Evolutionary conservation across 1,284 basidiomycete species (phyloP).

Genomic region (Moesziomyces globuligerus): DNA sequence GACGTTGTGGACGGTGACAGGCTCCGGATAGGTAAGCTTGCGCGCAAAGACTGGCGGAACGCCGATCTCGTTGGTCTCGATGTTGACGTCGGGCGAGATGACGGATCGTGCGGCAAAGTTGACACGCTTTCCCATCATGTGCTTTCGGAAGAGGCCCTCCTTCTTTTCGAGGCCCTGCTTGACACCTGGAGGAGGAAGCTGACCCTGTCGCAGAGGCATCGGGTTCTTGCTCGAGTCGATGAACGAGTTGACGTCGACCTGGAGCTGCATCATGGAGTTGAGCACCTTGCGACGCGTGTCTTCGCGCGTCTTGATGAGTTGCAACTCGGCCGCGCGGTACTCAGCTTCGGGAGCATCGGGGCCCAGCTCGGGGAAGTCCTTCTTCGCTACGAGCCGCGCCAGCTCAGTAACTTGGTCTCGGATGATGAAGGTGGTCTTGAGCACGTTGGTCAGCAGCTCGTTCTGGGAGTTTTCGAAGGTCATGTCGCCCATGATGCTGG

Average conservation of each 20-base stretch:
- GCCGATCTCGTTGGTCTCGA: conserved; percentile 98
- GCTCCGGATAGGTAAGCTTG: conserved; percentile 97
- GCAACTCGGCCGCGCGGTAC: conserved; percentile 69
- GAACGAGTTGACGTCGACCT: conserved; percentile 95
- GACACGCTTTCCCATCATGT: conserved; percentile 99
- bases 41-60: conserved; percentile 97
- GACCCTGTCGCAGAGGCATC: conserved; percentile 82
- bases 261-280: conserved; percentile 86
- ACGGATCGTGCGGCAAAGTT: conserved; percentile 99
- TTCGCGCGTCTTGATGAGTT: conserved; percentile 69
- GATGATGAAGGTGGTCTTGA: conserved; percentile 75
- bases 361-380: conserved; percentile 65
- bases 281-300: conserved; percentile 76
- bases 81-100: conserved; percentile 99
- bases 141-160: conserved; percentile 96
- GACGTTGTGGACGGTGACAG: conserved; percentile 91
- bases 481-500: conserved; percentile 89
- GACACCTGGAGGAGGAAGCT: conserved; percentile 90
- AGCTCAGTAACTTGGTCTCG: conserved; percentile 75
- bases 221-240: conserved; percentile 98
- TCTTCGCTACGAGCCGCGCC: conserved; percentile 74
- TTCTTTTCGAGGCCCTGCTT: conserved; percentile 99
- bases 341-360: conserved; percentile 62
- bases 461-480: conserved; percentile 98
- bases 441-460: conserved; percentile 85